Percentiles rank a stretch among this genome's conserved stretches.
phyloP scores from a whole-genome alignment of 345 rosid species.

The Kernera saxatilis region DNA sequence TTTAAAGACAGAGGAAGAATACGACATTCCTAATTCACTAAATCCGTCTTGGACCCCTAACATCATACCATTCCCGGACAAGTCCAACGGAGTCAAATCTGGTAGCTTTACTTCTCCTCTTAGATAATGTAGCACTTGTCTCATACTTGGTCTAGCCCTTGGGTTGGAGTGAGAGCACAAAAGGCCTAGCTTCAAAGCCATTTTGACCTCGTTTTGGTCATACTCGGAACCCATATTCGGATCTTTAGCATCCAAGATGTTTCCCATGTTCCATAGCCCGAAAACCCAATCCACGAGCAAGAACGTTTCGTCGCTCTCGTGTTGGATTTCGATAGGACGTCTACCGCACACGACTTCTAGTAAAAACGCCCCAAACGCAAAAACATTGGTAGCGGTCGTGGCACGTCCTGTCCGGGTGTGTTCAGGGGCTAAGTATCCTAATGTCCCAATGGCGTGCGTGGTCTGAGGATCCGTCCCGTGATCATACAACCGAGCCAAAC shows the following conservation, averaged over 20 bases:
- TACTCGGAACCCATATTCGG: neutral
- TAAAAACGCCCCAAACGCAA: neutral
- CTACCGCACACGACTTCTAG: neutral
- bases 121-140: slow-evolving; percentile 1
- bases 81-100: slow-evolving; percentile 18
- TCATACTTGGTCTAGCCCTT: slow-evolving; percentile 18
- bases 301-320: neutral
- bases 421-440: slow-evolving; percentile 26
- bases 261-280: neutral
- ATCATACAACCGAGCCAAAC: slow-evolving; percentile 61
- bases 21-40: neutral
- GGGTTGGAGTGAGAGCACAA: neutral
- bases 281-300: neutral
- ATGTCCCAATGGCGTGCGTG: slow-evolving; percentile 66
- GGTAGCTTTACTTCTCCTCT: slow-evolving; percentile 35
- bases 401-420: neutral
- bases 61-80: neutral
- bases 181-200: neutral
- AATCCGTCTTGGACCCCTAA: neutral
- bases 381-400: neutral
- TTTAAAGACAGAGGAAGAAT: neutral
- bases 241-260: neutral
- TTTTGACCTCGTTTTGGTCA: neutral
- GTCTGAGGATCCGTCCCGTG: slow-evolving; percentile 64
- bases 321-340: neutral